Evolutionary conservation across 768 basidiomycete genomes (phyloP).

Genomic region (Naematelia aurantialba): DNA sequence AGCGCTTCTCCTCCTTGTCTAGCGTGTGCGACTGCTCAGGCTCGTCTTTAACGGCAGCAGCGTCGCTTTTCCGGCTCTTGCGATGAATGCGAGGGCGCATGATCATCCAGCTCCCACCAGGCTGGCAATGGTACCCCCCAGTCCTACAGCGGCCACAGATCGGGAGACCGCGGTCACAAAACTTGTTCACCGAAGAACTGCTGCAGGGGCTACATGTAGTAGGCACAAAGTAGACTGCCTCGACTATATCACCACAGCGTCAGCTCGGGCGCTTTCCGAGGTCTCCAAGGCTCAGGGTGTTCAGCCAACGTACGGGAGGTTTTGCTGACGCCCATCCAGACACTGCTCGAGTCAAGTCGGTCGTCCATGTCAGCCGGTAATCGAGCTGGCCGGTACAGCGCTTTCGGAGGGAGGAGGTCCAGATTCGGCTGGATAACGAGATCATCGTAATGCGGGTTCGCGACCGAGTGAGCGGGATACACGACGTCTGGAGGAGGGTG

Average conservation of each 20-base stretch:
- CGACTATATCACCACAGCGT: no score
- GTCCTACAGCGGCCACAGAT: conserved; percentile 26
- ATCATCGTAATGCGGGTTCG: conserved; percentile 20
- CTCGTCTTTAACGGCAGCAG: neutral
- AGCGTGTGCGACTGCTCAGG: neutral
- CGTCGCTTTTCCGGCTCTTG: conserved; percentile 4
- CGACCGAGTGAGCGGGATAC: conserved; percentile 23
- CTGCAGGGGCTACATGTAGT: conserved; percentile 30
- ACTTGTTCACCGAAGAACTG: conserved; percentile 18
- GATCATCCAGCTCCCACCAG: conserved; percentile 11
- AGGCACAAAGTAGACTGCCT: conserved; percentile 33
- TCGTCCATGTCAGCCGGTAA: conserved; percentile 33
- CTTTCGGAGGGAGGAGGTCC: conserved; percentile 21
- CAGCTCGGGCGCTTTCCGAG: no score
- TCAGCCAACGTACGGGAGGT: neutral
- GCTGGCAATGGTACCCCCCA: conserved; percentile 1
- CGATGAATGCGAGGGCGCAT: conserved; percentile 10
- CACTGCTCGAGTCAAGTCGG: conserved; percentile 23
- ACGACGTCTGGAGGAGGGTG: conserved; percentile 27
- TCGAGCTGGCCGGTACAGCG: conserved; percentile 28
- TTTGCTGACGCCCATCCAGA: conserved; percentile 38
- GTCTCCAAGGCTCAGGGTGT: no score
- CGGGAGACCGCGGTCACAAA: conserved; percentile 33
- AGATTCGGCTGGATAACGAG: conserved; percentile 28
- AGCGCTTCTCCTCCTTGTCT: neutral